Percentiles rank a stretch among this genome's conserved stretches.
Evolutionary conservation across 805 yeast species (phyloP).

Genomic region (Kluyveromyces lactis): DNA sequence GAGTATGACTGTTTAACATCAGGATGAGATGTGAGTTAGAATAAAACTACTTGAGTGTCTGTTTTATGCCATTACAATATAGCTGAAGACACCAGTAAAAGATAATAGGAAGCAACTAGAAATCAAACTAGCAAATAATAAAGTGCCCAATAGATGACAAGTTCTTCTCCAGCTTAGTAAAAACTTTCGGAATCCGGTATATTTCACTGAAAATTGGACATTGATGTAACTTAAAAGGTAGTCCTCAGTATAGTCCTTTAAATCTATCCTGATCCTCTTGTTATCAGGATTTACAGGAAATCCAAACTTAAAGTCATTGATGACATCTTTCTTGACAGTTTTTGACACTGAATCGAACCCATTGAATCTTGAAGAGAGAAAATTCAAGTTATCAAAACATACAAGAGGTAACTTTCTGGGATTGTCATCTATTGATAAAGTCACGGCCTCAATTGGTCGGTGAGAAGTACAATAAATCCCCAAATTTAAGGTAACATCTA

Average conservation of each 20-base stretch:
- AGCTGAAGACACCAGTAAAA: neutral
- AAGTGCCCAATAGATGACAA: constrained; percentile 1
- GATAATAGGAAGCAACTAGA: constrained; percentile 1
- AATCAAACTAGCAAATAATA: neutral
- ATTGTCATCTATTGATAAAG: neutral
- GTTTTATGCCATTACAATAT: neutral
- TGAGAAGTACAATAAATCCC: constrained; percentile 2
- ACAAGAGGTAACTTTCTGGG: neutral
- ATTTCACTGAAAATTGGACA: constrained; percentile 1
- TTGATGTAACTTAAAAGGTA: neutral
- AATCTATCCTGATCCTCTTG: neutral
- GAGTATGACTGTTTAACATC: no score
- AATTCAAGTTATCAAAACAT: neutral
- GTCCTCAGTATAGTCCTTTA: neutral
- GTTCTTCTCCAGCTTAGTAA: neutral
- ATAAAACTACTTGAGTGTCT: no score
- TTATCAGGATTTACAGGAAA: constrained; percentile 1
- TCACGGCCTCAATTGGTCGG: neutral
- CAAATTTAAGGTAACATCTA: neutral
- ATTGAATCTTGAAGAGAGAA: neutral
- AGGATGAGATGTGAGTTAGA: no score
- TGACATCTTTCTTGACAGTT: neutral
- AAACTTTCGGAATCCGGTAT: constrained; percentile 3
- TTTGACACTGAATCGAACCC: neutral
- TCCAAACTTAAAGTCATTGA: constrained; percentile 1